These are phyloP conservation scores for Capsicum rhomboideum DNA, from an alignment of 257 asterid genomes.

Conservation along the genomic window DNA sequence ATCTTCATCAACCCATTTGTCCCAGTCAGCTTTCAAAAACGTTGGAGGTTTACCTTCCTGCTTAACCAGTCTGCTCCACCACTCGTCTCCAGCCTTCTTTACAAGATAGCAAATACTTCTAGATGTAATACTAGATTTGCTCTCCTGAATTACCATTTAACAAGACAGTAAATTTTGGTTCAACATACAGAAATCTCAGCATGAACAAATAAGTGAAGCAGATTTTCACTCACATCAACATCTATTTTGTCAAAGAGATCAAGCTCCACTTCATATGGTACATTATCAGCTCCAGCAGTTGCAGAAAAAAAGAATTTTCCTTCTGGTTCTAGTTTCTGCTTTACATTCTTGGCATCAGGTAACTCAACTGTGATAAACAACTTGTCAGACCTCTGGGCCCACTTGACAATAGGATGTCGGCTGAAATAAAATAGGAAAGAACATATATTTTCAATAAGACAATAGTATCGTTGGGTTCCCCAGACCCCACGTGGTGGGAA, in stretches of 20 bases:
- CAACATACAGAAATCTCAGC: not conserved
- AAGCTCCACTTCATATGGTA: constrained; percentile 42
- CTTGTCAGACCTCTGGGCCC: constrained; percentile 69
- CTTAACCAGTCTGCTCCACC: constrained; percentile 70
- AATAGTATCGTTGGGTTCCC: too few relatives aligned
- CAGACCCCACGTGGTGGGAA: too few relatives aligned
- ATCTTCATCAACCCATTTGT: constrained; percentile 81
- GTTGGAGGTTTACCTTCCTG: constrained; percentile 53
- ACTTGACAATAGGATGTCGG: constrained; percentile 55
- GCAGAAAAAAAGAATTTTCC: constrained; percentile 60
- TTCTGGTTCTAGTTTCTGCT: constrained; percentile 54
- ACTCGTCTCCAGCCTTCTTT: constrained; percentile 66
- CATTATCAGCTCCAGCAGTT: constrained; percentile 35
- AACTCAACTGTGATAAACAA: constrained; percentile 51
- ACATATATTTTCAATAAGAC: not conserved
- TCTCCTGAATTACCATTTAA: constrained; percentile 37
- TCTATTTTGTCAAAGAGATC: constrained; percentile 58
- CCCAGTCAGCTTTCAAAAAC: constrained; percentile 80
- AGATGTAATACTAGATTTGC: constrained; percentile 38
- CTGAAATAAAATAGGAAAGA: constrained; percentile 12
- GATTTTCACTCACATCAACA: constrained; percentile 38
- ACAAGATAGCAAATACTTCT: constrained; percentile 48
- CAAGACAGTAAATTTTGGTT: not conserved
- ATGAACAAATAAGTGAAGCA: too few relatives aligned
- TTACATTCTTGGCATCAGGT: constrained; percentile 62